These are phyloP conservation scores for Mallotus repandus DNA, from an alignment of 441 rosid genomes.

Conservation along the genomic window DNA sequence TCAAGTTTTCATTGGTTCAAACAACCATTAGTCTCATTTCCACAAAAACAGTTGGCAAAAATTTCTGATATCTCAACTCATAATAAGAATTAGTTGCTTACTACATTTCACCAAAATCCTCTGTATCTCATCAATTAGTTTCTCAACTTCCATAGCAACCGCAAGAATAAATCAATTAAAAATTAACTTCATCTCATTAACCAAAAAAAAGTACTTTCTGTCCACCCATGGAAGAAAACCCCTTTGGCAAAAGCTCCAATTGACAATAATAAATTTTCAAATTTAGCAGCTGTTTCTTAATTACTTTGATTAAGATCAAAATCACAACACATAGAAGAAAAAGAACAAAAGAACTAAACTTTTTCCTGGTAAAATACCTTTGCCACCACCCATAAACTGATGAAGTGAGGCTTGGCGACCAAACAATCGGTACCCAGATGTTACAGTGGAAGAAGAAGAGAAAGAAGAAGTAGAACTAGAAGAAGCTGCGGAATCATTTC, in stretches of 20 bases:
- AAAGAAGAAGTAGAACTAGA: not conserved
- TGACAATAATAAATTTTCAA: not conserved
- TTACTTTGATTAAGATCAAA: not conserved
- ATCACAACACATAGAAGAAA: not conserved
- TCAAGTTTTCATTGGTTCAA: not conserved
- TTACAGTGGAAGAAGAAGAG: conserved; percentile 21
- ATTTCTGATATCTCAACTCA: not conserved
- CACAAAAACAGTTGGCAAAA: conserved; percentile 4
- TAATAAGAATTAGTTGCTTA: not conserved
- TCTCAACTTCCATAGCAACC: not conserved
- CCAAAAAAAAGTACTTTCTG: not conserved
- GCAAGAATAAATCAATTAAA: not conserved
- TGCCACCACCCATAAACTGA: conserved; percentile 84
- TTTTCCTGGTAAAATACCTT: conserved; percentile 35
- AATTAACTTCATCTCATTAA: not conserved
- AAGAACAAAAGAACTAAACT: not conserved
- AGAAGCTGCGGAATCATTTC: conserved; percentile 34
- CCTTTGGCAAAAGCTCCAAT: not conserved
- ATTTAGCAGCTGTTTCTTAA: not conserved
- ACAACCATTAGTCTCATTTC: not conserved
- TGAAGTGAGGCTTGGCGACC: conserved; percentile 69
- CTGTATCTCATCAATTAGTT: too few relatives aligned
- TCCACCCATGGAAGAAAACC: too few relatives aligned
- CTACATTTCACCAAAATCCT: too few relatives aligned
- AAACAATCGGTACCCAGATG: conserved; percentile 50